Evolutionary conservation across 75 land plant species (phyloP), one percentile per base, ranked within the genome.

Genomic region (Selaginella moellendorffii): DNA sequence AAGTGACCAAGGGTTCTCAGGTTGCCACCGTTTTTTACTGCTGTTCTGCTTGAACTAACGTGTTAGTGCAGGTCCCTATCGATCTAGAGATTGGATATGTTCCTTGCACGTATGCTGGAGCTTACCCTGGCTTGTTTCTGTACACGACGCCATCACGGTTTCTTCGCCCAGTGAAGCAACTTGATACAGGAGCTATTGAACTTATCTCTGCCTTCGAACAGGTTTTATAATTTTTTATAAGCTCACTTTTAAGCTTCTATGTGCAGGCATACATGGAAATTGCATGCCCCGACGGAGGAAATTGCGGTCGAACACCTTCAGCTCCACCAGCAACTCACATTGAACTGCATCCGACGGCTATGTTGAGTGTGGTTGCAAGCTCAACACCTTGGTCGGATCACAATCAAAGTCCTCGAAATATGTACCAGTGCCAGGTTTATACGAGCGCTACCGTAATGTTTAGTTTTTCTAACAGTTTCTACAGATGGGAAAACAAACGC

Each of bases 301-400:
- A 82, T 79, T 85, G 86, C 19, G 97, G 88, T 42, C 78, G 88
- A 61, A 77, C 53, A 14, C 64, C 77, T 67, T 56, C 59, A 8
- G 59, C 59, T 9, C 79, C 85, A 65, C 46, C 14, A 36, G 82
- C 87, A 20, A 89, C 96, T 24, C 96, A 89, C 72, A 81, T 81
- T 61, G 96, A 95, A 66, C 68, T 80, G 10, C 79, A 87, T 66
- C 85, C 99, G 26, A 90, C 88, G 31, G 78, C 76, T 30, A 82
- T 95, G 63, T 75, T 95, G 1, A 95, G 99, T 70, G 85, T 86
- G 19, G 92, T 95, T 69, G 97, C 91, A 51, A 86, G 84, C 72
- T 85, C 90, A 2, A 95, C 97, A 30, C 99, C 99, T 31, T 95
- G 85, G 85, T 95, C 99, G 31, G 96, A 95, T 70, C 99, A 95